Base-by-base conservation (phyloP, 495 filamentous ascomycete species). In the Aspergillus bridgeri region DNA sequence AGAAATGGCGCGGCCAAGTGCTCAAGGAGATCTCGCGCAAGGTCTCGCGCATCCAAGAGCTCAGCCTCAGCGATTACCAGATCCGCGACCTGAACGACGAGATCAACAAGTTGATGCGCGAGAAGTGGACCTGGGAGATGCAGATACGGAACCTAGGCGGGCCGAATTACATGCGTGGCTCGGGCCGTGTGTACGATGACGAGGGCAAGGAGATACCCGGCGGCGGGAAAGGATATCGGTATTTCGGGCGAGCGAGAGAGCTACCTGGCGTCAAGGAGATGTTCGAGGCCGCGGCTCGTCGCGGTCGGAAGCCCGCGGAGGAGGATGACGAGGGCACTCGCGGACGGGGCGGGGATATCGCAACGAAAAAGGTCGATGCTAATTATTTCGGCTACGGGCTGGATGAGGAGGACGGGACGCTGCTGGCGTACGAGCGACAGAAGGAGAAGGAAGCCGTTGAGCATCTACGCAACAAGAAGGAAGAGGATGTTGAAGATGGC, bases 11-110 rank as follows among this genome's bases (percentile, higher is more conserved):
- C 58, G 93, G 92, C 48, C 95, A 98, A 66, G 92, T 96, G 29
- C 88, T 98, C 47, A 96, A 96, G 69, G 94, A 98, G 68, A 90
- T 98, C 69, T 94, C 89, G 55, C 91, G 94, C 70, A 98, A 98
- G 73, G 90, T 98, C 20, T 87, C 90, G 48, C 89, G 90, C 64
- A 98, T 98, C 78, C 94, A 98, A 70, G 95, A 98, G 62, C 73
- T 79, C 6, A 86, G 86, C 25, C 81, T 98, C 15, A 89, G 85
- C 74, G 94, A 98, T 78, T 97, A 86, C 78, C 94, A 98, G 78
- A 92, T 98, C 74, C 87, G 94, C 57, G 94, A 98, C 72, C 80
- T 98, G 62, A 98, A 98, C 74, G 94, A 98, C 73, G 95, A 98
- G 76, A 96, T 98, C 80, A 98, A 98, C 77, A 96, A 96, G 75